Base-by-base conservation (phyloP, 169 alveolate species). In the Plasmodium fragile region DNA sequence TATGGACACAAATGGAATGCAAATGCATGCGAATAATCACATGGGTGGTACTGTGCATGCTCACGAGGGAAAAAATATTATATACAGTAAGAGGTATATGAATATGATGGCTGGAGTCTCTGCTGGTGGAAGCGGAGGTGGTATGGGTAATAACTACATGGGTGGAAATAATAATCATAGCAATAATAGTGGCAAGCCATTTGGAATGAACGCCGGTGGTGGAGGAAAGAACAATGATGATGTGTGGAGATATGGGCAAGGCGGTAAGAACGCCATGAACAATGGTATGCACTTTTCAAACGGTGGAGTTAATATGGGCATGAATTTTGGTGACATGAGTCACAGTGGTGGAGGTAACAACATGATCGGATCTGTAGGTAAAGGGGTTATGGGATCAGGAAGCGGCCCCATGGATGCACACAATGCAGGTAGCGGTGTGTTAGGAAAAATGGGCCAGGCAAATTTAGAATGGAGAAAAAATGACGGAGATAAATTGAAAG, bases 401-500 rank as follows among this genome's bases (percentile, higher is more conserved):
- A 4, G 4, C 18, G 34, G 65, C 13, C 13, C 11, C 22, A n/a
- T 41, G 36, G 79, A 83, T 72, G 55, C n/a, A 18, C 34, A 83
- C 16, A 32, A 10, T 32, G 10, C 22, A 11, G 65, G 79, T 85
- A 39, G 28, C 30, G 70, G 32, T 25, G 8, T 1, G 59, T 49
- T 22, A 7, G 83, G 70, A 7, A 84, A 84, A 6, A 55, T 41
- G 49, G 65, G 28, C 3, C 77, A 39, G 16, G 52, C 55, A 43
- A 52, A 49, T 2, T 45, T 83, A 18, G 95, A 78, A 16, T 82
- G 92, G 95, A 92, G 85, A 81, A 82, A 82, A 80, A 36, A 70
- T 13, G 92, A 82, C 22, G 90, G 81, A n/a, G 92, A 92, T 83
- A 92, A 82, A 55, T 82, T 92, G 77, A 79, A 82, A 34, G 92